Evolutionary conservation across 2,329 filamentous ascomycete species (phyloP), one percentile per base, ranked within the genome.

Genomic region (Laburnicola sp.): DNA sequence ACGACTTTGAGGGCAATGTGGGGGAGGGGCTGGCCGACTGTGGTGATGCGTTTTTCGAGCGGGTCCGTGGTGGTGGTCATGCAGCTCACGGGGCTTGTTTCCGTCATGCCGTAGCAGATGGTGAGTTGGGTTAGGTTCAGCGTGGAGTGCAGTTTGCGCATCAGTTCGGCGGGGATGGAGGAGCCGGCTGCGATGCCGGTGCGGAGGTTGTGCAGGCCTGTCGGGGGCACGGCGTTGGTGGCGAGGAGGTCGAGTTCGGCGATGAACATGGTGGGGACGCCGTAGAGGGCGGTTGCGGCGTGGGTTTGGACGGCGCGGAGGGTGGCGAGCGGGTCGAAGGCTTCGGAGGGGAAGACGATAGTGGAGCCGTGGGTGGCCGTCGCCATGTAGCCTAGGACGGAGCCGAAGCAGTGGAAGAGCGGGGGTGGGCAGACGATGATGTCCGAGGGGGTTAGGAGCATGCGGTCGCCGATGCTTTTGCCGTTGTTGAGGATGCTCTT

Each of bases 81-180:
- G 57, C 83, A 84, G 40, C 67, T 73, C 2, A 90, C 88, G 35
- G 88, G 88, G 42, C 80, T 82, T 1, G 92, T 97, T 74, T 97
- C 92, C 1, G 92, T 97, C 91, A 96, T 96, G 54, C 92, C 92
- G 72, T 97, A 97, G 78, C 92, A 96, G 57, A 96, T 97, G 0
- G 92, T 93, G 22, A 97, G 75, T 49, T 96, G 88, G 0, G 81
- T 83, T 16, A 97, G 76, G 42, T 94, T 94, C 6, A 97, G 78
- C 1, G 77, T 80, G 23, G 80, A 80, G 70, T 93, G 88, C 5
- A 97, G 75, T 53, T 83, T 84, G 16, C 81, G 80, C 89, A 95
- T 96, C 26, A 97, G 78, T 46, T 89, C 82, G 21, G 87, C 84
- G 0, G 94, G 93, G 1, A 97, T 87, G n/a, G 85, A 88, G 48